Evolutionary conservation across 768 basidiomycete genomes (phyloP).

Genomic region (Clitopilus passeckerianus): DNA sequence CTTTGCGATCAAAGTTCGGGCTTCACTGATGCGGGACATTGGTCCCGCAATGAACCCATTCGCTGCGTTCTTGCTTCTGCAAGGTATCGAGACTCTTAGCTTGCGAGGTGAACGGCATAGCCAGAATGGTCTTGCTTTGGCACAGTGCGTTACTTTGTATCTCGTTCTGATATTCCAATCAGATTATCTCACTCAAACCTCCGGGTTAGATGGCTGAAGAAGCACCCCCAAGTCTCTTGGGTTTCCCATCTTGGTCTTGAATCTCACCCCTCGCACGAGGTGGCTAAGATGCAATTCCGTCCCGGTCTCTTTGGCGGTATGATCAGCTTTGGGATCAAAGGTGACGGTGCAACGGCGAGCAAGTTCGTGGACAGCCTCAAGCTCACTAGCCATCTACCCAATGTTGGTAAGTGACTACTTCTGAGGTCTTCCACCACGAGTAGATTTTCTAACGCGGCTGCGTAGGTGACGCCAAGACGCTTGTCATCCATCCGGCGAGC

Average conservation of each 20-base stretch:
- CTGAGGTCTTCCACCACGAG: neutral
- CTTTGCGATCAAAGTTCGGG: slow-evolving; percentile 22
- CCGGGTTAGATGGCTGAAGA: slow-evolving; percentile 26
- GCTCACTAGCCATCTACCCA: slow-evolving; percentile 29
- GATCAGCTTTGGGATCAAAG: slow-evolving; percentile 56
- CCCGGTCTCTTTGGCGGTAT: slow-evolving; percentile 47
- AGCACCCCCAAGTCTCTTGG: slow-evolving; percentile 55
- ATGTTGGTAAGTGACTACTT: slow-evolving; percentile 15
- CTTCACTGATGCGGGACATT: slow-evolving; percentile 53
- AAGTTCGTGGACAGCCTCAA: slow-evolving; percentile 32
- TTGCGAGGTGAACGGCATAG: slow-evolving; percentile 55
- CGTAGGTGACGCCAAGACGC: slow-evolving; percentile 15
- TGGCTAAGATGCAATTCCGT: slow-evolving; percentile 39
- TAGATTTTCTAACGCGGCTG: neutral
- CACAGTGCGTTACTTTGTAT: slow-evolving; percentile 21
- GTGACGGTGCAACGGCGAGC: slow-evolving; percentile 24
- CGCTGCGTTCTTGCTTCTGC: slow-evolving; percentile 51
- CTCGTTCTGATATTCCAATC: neutral
- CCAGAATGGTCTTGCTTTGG: slow-evolving; percentile 42
- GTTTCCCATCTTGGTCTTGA: slow-evolving; percentile 59
- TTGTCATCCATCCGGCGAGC: slow-evolving; percentile 53
- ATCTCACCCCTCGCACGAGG: slow-evolving; percentile 43
- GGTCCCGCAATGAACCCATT: slow-evolving; percentile 53
- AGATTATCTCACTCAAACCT: neutral
- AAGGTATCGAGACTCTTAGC: slow-evolving; percentile 60